A percentile compares a stretch with the other conserved stretches of the same genome.
These are phyloP conservation scores for Nyctanthes arbortristis DNA, from an alignment of 257 asterid species.

Conservation along the genomic window DNA sequence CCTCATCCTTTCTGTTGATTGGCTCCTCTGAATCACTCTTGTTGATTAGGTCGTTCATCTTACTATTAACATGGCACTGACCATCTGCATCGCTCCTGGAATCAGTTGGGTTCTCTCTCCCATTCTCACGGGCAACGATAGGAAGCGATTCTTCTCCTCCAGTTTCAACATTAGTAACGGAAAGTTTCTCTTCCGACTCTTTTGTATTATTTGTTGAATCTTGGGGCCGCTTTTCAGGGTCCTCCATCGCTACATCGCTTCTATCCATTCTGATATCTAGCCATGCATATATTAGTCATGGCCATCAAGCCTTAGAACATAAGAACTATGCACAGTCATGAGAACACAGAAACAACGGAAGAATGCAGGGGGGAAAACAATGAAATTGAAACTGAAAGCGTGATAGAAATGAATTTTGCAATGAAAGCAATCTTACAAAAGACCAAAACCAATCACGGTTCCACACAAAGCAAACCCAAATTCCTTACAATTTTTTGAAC, in stretches of 20 bases:
- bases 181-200: slow-evolving; percentile 6
- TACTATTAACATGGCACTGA: neutral
- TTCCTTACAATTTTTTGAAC: neutral
- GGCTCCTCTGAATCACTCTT: slow-evolving; percentile 2
- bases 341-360: neutral
- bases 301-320: slow-evolving; percentile 18
- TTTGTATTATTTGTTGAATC: no score
- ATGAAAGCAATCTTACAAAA: neutral
- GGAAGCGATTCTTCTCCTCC: slow-evolving; percentile 13
- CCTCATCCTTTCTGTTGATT: slow-evolving; percentile 11
- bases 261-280: slow-evolving; percentile 47
- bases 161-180: slow-evolving; percentile 24
- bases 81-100: slow-evolving; percentile 18
- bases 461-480: neutral
- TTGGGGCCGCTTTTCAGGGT: no score
- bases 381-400: neutral
- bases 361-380: neutral
- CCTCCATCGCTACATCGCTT: slow-evolving; percentile 44
- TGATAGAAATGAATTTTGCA: neutral
- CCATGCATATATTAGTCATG: slow-evolving; percentile 9
- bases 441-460: neutral
- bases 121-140: neutral
- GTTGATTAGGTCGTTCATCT: slow-evolving; percentile 17
- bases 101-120: neutral
- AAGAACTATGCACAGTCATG: slow-evolving; percentile 12